Percentiles rank a stretch among this genome's conserved stretches.
Evolutionary conservation across 2,329 filamentous ascomycete genomes (phyloP).

Genomic region (Penicillium sp.): DNA sequence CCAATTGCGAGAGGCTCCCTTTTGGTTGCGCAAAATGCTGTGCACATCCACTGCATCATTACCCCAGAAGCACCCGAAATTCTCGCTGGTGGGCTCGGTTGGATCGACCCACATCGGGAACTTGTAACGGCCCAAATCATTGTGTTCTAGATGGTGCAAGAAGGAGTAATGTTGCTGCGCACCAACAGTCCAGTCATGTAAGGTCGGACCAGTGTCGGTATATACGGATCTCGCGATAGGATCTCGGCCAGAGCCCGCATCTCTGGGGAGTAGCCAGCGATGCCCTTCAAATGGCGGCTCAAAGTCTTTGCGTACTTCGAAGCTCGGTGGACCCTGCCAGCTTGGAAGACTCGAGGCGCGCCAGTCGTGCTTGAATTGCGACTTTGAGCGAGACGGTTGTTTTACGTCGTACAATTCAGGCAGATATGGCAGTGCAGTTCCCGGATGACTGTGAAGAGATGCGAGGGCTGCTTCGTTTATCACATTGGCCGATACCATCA

Average conservation of each 20-base stretch:
- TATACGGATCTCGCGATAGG: slow-evolving; percentile 54
- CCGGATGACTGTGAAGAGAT: slow-evolving; percentile 56
- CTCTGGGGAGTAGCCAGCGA: slow-evolving; percentile 51
- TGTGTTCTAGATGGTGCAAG: slow-evolving; percentile 53
- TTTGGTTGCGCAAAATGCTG: slow-evolving; percentile 43
- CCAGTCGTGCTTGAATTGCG: slow-evolving; percentile 30
- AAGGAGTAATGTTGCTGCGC: slow-evolving; percentile 48
- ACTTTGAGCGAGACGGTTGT: slow-evolving; percentile 19
- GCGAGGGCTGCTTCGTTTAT: slow-evolving; percentile 57
- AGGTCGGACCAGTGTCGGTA: slow-evolving; percentile 45
- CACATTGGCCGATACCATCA: slow-evolving; percentile 57
- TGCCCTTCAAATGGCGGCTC: slow-evolving; percentile 41
- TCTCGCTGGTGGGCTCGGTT: slow-evolving; percentile 53
- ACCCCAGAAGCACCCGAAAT: slow-evolving; percentile 57
- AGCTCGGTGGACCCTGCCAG: slow-evolving; percentile 36
- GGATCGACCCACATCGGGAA: slow-evolving; percentile 51
- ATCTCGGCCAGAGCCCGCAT: slow-evolving; percentile 40
- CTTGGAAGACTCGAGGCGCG: slow-evolving; percentile 34
- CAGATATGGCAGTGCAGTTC: slow-evolving; percentile 55
- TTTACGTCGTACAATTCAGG: slow-evolving; percentile 43
- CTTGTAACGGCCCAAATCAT: slow-evolving; percentile 49
- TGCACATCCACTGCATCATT: slow-evolving; percentile 52
- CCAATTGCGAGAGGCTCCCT: slow-evolving; percentile 39
- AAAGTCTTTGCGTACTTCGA: slow-evolving; percentile 30
- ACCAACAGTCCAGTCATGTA: slow-evolving; percentile 53